Evolutionary conservation across 805 yeast genomes (phyloP).

Genomic region (Hyphopichia homilentoma): DNA sequence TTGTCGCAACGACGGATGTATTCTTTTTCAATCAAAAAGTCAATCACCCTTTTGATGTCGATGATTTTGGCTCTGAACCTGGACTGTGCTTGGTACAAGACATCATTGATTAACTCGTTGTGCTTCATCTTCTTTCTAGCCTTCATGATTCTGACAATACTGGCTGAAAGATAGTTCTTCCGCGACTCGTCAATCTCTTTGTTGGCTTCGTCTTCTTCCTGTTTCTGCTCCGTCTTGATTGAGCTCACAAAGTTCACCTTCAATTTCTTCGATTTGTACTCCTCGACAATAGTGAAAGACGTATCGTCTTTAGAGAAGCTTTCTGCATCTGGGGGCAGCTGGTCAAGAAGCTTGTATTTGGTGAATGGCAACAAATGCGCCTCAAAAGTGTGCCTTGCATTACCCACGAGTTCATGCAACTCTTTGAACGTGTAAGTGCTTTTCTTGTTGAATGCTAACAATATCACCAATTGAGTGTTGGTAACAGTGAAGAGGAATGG

Average conservation of each 20-base stretch:
- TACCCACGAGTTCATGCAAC: conserved; percentile 63
- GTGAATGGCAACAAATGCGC: conserved; percentile 78
- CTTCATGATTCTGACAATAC: conserved; percentile 95
- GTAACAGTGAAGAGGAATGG: conserved; percentile 81
- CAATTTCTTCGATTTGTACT: conserved; percentile 80
- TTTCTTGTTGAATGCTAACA: conserved; percentile 77
- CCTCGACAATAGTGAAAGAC: conserved; percentile 64
- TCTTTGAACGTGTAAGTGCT: conserved; percentile 57
- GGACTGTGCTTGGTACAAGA: conserved; percentile 75
- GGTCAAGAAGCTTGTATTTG: conserved; percentile 70
- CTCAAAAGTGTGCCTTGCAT: conserved; percentile 61
- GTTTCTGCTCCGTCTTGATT: conserved; percentile 57
- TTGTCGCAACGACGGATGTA: conserved; percentile 76
- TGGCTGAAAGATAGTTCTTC: conserved; percentile 81
- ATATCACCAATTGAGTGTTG: conserved; percentile 80
- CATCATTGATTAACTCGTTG: conserved; percentile 79
- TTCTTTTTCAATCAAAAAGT: conserved; percentile 78
- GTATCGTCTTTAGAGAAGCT: conserved; percentile 45
- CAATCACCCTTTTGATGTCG: conserved; percentile 85
- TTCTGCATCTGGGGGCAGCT: conserved; percentile 61
- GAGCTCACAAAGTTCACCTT: conserved; percentile 74
- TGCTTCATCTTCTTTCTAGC: conserved; percentile 80
- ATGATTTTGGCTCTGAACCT: conserved; percentile 83
- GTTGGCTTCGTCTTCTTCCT: conserved; percentile 69
- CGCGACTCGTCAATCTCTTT: conserved; percentile 85